A percentile compares a stretch with the other conserved stretches of the same genome.
Conservation (phyloP, 129 eudicot genomes). For the Helianthus tuberosus region DNA sequence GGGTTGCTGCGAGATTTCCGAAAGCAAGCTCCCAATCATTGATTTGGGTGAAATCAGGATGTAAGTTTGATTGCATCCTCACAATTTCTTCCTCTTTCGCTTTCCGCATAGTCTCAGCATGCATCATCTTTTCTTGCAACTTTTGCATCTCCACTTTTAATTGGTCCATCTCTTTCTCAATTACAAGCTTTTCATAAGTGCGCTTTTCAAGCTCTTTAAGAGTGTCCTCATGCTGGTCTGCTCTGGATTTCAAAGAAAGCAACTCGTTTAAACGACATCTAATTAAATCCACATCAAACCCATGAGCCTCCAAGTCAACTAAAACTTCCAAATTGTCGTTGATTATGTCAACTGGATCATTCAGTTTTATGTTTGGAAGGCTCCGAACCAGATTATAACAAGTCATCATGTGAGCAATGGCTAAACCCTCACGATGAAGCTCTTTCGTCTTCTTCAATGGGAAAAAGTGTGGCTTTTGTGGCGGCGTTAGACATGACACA, state of each 20-base stretch:
- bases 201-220: slow-evolving; percentile 8
- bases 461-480: slow-evolving; percentile 42
- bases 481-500: slow-evolving; percentile 16
- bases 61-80: slow-evolving; percentile 5
- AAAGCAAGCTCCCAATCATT: slow-evolving; percentile 10
- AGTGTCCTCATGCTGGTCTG: background rate
- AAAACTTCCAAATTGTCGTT: slow-evolving; percentile 27
- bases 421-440: slow-evolving; percentile 42
- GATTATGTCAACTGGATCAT: slow-evolving; percentile 23
- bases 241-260: slow-evolving; percentile 12
- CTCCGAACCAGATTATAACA: slow-evolving; percentile 19
- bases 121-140: slow-evolving; percentile 17
- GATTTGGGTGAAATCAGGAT: background rate
- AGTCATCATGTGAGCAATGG: slow-evolving; percentile 33
- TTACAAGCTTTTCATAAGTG: slow-evolving; percentile 10
- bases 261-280: slow-evolving; percentile 20
- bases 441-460: slow-evolving; percentile 7
- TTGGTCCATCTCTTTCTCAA: background rate
- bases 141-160: slow-evolving; percentile 11
- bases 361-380: slow-evolving; percentile 16
- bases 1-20: slow-evolving; percentile 17
- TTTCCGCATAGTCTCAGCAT: background rate
- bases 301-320: slow-evolving; percentile 37
- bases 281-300: slow-evolving; percentile 36
- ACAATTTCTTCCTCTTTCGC: background rate